Base-by-base conservation (phyloP, 148 eudicot species). In the Euryodendron excelsum region DNA sequence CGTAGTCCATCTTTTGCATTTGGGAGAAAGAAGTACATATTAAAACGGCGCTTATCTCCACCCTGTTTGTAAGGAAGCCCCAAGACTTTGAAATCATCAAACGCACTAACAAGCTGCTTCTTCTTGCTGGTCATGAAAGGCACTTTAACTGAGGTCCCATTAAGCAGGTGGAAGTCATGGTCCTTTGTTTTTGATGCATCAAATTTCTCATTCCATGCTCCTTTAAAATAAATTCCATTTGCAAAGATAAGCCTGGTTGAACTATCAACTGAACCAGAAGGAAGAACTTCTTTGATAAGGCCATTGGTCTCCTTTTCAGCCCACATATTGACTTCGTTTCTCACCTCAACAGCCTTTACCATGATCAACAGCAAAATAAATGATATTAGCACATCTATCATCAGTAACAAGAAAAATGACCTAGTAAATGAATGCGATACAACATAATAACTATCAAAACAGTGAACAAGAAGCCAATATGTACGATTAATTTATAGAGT, bases 111-210 rank as follows among this genome's bases (percentile, higher is more conserved):
- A 10, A 73, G 75, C 48, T 91, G 94, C 78, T 89, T 88, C 80
- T 88, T 85, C 69, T 88, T 89, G 92, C 93, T 93, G 37, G 91
- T 91, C 99, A 95, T 93, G 85, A 87, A 95, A n/a, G 96, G 96
- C 3, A 76, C 99, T 77, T 88, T 86, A 62, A 91, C 78, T 31
- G 92, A 70, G 77, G 63, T 87, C 20, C 96, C 96, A 61, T 84
- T 61, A 7, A 88, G 87, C 58, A 94, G 93, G 88, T 91, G 89
- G 65, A 94, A 93, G 28, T 89, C 87, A 52, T 81, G 67, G 18
- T 93, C 91, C 79, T 89, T 85, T 28, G 97, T 91, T 50, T 71
- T 48, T 0, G 94, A 85, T 71, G 88, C 73, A 36, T 91, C 93
- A 58, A 93, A 95, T 75, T 93, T 86, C 23, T 88, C 88, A 8